Conservation (phyloP, 1,284 basidiomycete genomes). For the Schizophyllum commune region DNA sequence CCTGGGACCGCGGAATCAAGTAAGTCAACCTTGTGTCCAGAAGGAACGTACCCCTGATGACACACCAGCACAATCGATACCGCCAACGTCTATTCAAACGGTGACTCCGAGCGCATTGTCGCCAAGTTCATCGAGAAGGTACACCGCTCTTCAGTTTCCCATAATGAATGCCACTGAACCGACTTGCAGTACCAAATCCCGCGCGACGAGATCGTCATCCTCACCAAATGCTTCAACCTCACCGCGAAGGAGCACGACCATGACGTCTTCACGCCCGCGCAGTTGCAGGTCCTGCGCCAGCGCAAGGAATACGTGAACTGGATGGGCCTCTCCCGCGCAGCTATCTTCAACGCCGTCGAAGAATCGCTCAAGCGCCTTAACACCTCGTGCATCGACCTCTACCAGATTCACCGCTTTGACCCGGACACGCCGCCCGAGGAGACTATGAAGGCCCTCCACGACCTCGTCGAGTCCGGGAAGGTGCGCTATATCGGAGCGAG, state of each 20-base stretch:
- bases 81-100: slow-evolving; percentile 49
- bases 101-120: slow-evolving; percentile 35
- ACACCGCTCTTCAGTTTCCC: no score
- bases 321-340: slow-evolving; percentile 31
- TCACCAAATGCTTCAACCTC: slow-evolving; percentile 26
- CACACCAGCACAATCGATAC: slow-evolving; percentile 35
- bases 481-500: slow-evolving; percentile 38
- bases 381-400: slow-evolving; percentile 38
- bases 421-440: slow-evolving; percentile 26
- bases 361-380: slow-evolving; percentile 33
- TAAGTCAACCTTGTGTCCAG: neutral
- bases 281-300: neutral
- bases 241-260: neutral
- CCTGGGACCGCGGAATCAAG: slow-evolving; percentile 37
- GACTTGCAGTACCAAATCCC: slow-evolving; percentile 43
- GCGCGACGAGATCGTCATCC: slow-evolving; percentile 41
- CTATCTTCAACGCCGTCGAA: slow-evolving; percentile 38
- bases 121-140: slow-evolving; percentile 43
- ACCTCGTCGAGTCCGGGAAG: slow-evolving; percentile 33
- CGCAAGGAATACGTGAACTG: slow-evolving; percentile 35
- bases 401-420: slow-evolving; percentile 38
- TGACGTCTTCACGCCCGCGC: neutral
- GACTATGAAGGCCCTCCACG: slow-evolving; percentile 39
- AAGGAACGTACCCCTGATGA: neutral
- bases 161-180: neutral